These are phyloP conservation scores for Chenopodium quinoa DNA, from an alignment of 148 eudicot genomes.

Conservation along the genomic window DNA sequence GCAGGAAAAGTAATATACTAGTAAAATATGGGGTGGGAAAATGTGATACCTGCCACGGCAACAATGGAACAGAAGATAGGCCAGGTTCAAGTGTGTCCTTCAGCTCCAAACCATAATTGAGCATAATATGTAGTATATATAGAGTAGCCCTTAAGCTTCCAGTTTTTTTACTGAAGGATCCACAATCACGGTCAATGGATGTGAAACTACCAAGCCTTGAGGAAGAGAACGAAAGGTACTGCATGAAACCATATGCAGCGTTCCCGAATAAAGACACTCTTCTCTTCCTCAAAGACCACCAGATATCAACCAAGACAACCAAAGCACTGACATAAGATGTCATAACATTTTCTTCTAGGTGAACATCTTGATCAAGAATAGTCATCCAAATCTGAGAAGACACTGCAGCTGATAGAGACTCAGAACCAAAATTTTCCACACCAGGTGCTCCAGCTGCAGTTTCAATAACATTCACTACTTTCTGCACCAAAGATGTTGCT, in stretches of 20 bases:
- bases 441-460: constrained; percentile 83
- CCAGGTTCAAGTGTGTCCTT: constrained; percentile 79
- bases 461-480: constrained; percentile 65
- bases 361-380: constrained; percentile 40
- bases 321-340: constrained; percentile 47
- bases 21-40: constrained; percentile 12
- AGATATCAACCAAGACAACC: constrained; percentile 63
- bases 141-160: constrained; percentile 82
- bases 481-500: constrained; percentile 43
- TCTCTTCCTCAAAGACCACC: constrained; percentile 92
- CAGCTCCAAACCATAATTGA: constrained; percentile 85
- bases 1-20: constrained; percentile 2
- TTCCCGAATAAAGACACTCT: constrained; percentile 90
- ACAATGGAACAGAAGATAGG: constrained; percentile 76
- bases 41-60: constrained; percentile 89
- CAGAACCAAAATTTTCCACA: constrained; percentile 56
- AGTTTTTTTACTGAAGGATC: constrained; percentile 43
- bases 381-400: constrained; percentile 65
- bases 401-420: constrained; percentile 50
- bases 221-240: constrained; percentile 74
- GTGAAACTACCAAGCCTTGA: constrained; percentile 43
- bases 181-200: constrained; percentile 36
- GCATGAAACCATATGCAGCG: constrained; percentile 78
- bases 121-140: constrained; percentile 78
- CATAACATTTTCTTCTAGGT: constrained; percentile 40